These are phyloP conservation scores for Penicillium argentinense DNA, from an alignment of 495 filamentous ascomycete species.

Conservation along the genomic window DNA sequence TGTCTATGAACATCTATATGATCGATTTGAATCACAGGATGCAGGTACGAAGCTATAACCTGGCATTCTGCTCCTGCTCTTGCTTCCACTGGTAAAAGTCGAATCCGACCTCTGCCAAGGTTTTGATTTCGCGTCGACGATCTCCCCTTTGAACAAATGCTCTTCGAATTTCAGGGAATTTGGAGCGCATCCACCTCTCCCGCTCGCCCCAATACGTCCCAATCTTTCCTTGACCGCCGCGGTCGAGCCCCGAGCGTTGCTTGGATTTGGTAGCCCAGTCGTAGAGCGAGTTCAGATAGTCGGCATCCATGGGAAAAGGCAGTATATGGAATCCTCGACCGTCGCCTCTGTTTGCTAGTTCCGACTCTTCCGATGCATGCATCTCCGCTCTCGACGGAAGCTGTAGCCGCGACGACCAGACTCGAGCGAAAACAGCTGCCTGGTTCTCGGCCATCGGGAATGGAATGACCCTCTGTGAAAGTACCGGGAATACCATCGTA, in stretches of 20 bases:
- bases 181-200: constrained; percentile 61
- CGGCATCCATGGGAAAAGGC: constrained; percentile 69
- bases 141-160: constrained; percentile 52
- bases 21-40: too few species aligned
- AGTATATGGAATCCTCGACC: constrained; percentile 63
- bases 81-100: constrained; percentile 46
- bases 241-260: constrained; percentile 36
- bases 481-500: constrained; percentile 72
- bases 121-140: constrained; percentile 41
- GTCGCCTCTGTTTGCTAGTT: constrained; percentile 41
- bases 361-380: constrained; percentile 58
- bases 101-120: constrained; percentile 60
- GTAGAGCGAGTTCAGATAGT: constrained; percentile 73
- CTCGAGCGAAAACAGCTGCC: constrained; percentile 69
- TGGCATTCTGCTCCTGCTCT: constrained; percentile 20
- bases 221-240: constrained; percentile 57
- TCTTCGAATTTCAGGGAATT: constrained; percentile 54
- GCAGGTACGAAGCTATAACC: too few species aligned
- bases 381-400: constrained; percentile 65
- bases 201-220: constrained; percentile 66
- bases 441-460: constrained; percentile 82
- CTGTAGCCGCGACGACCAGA: constrained; percentile 65
- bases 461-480: constrained; percentile 79
- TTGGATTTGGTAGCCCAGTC: constrained; percentile 56
- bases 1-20: too few species aligned